Base-by-base conservation (phyloP, 352 stramenopile species). In the Pythium apleroticum region DNA sequence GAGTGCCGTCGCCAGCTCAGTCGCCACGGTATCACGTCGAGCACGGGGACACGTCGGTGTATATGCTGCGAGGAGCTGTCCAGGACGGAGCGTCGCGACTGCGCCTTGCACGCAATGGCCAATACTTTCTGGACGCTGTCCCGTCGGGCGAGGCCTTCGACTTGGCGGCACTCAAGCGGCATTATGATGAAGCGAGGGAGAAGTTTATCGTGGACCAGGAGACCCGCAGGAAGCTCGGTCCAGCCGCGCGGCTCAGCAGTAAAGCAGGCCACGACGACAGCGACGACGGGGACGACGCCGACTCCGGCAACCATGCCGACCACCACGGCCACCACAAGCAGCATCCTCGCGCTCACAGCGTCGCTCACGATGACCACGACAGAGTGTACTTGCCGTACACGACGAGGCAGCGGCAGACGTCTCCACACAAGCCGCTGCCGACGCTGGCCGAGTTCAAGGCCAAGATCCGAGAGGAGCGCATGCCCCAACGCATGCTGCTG, bases 361-460 rank as follows among this genome's bases (percentile, higher is more conserved):
- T n/a, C 15, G 19, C 15, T 1, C 19, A 19, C 15, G 31, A 63
- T 11, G 55, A 53, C 17, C 49, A 64, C 20, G n/a, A 56, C 7
- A 28, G 17, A 4, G 7, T 76, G 57, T 91, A 93, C 48, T 54
- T 93, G 46, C 77, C 81, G 10, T 93, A 93, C 69, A 93, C 84
- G 48, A 87, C 80, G 3, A 76, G 84, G 24, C 65, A 74, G 24
- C 67, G 73, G 24, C 78, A 91, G 45, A 71, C 39, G 1, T 84
- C 77, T 0, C 73, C 77, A 0, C 73, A 85, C 45, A 74, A 73
- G 6, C 69, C 63, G 19, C 65, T 90, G 4, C 75, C 78, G 4
- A 88, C 80, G 17, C 52, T 90, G 24, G 49, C 60, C 6, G 75
- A 86, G 48, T 81, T 87, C 50, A 77, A 73, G 50, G 56, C 61